These are phyloP conservation scores for Axilococcus clingmanii DNA, from an alignment of 139 green algal species.

Conservation along the genomic window DNA sequence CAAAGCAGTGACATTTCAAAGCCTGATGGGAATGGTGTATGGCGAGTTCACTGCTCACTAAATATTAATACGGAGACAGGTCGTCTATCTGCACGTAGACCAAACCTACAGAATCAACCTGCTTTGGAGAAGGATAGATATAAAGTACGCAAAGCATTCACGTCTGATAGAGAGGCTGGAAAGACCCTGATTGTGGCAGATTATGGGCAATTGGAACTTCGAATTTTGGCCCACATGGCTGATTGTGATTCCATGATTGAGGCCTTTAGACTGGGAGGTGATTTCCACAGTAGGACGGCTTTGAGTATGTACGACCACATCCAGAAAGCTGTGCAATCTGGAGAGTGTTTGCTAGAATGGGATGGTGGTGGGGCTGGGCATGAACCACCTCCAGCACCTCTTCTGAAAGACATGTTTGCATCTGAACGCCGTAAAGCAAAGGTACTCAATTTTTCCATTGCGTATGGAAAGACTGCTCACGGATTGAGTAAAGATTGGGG, in stretches of 20 bases:
- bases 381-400: constrained; percentile 34
- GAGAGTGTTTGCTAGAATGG: constrained; percentile 62
- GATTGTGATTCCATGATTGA: constrained; percentile 77
- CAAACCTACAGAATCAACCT: constrained; percentile 98
- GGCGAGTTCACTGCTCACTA: constrained; percentile 86
- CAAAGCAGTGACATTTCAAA: constrained; percentile 67
- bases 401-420: constrained; percentile 87
- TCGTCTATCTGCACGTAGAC: constrained; percentile 72
- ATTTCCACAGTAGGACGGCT: constrained; percentile 94
- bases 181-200: constrained; percentile 92
- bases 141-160: constrained; percentile 85
- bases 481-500: constrained; percentile 87
- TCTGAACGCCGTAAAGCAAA: constrained; percentile 79
- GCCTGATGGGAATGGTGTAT: constrained; percentile 15
- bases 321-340: constrained; percentile 59
- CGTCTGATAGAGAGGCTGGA: constrained; percentile 43
- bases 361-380: constrained; percentile 26
- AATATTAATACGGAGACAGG: constrained; percentile 99
- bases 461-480: constrained; percentile 97
- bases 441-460: constrained; percentile 97
- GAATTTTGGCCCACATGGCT: constrained; percentile 92
- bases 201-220: constrained; percentile 97
- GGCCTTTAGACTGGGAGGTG: constrained; percentile 84
- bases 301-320: constrained; percentile 97
- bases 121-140: constrained; percentile 97